phyloP scores from a whole-genome alignment of 2,329 filamentous ascomycete species.

The Penicillium digitatum region DNA sequence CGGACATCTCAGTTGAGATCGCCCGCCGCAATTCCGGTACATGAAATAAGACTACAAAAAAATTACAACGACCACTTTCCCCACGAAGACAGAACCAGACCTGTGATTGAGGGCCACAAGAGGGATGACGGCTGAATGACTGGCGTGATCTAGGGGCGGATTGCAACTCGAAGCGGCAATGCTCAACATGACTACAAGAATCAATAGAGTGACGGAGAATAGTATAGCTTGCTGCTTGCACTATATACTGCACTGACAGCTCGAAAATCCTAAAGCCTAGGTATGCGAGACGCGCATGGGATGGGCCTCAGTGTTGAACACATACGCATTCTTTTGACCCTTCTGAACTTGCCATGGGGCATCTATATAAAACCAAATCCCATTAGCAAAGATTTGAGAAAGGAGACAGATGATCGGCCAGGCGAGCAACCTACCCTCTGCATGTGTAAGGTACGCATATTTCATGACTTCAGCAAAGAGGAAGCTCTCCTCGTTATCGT shows the following conservation, averaged over 20 bases:
- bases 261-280: neutral
- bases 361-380: slow-evolving; percentile 44
- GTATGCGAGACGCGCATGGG: slow-evolving; percentile 36
- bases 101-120: neutral
- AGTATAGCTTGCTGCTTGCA: neutral
- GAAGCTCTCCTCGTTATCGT: slow-evolving; percentile 79
- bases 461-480: slow-evolving; percentile 85
- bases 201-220: neutral
- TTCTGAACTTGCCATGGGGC: slow-evolving; percentile 55
- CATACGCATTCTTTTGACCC: slow-evolving; percentile 51
- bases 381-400: slow-evolving; percentile 10
- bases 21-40: too few species aligned
- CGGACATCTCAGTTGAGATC: too few species aligned
- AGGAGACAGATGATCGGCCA: neutral
- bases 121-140: neutral
- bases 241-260: neutral
- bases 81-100: too few species aligned
- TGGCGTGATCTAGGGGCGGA: neutral
- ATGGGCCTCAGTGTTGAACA: slow-evolving; percentile 65
- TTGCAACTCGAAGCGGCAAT: neutral
- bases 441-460: slow-evolving; percentile 71
- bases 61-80: too few species aligned
- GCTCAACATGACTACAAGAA: neutral
- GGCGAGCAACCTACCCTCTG: slow-evolving; percentile 31
- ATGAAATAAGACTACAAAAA: too few species aligned